Evolutionary conservation across 2,329 filamentous ascomycete species (phyloP).

Genomic region (Aspergillus chevalieri): DNA sequence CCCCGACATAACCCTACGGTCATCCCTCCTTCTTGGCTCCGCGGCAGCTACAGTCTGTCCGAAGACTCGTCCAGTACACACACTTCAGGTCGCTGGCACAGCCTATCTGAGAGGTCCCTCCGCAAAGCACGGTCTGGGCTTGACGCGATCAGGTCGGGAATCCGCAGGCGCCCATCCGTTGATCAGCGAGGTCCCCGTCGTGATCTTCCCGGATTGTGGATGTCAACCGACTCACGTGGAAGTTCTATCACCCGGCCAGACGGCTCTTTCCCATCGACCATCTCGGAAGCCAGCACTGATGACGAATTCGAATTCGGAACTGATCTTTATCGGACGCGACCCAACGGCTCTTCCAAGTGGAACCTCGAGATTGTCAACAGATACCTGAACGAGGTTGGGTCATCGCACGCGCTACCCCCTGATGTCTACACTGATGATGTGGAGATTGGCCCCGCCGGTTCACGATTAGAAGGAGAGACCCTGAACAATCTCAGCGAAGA

Average conservation of each 20-base stretch:
- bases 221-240: constrained; percentile 14
- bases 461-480: neutral
- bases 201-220: constrained; percentile 7
- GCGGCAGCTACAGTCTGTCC: constrained; percentile 8
- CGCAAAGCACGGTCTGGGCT: constrained; percentile 28
- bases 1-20: constrained; percentile 29
- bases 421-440: neutral
- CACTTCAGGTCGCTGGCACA: constrained; percentile 20
- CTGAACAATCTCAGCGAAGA: neutral
- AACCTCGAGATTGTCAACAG: constrained; percentile 5
- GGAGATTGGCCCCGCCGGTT: neutral
- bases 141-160: constrained; percentile 21
- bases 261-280: constrained; percentile 10
- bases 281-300: constrained; percentile 26
- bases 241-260: constrained; percentile 11
- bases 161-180: constrained; percentile 15
- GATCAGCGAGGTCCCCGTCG: neutral
- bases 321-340: constrained; percentile 19
- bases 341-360: constrained; percentile 10
- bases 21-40: constrained; percentile 6
- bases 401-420: constrained; percentile 3
- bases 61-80: constrained; percentile 8
- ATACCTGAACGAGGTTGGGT: constrained; percentile 1
- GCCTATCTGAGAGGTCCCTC: constrained; percentile 22
- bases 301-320: constrained; percentile 23